Percentiles rank a stretch among this genome's conserved stretches.
phyloP scores from a whole-genome alignment of 129 eudicot species.

The Mikania micrantha region DNA sequence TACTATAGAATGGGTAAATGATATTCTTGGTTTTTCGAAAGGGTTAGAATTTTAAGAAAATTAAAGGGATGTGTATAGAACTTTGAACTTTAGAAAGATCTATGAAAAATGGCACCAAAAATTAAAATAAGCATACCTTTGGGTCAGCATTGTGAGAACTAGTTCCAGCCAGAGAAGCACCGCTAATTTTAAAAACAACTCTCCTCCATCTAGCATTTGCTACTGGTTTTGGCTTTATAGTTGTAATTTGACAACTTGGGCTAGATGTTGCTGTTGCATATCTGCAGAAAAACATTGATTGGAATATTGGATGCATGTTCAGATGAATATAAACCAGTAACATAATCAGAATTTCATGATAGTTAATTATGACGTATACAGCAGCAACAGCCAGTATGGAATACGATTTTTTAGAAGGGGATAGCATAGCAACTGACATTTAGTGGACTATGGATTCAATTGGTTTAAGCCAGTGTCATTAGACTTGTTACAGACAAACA shows the following conservation, averaged over 20 bases:
- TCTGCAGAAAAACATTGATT: slow-evolving; percentile 36
- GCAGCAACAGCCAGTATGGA: neutral
- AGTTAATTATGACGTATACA: neutral
- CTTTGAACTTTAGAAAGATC: neutral
- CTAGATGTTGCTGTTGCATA: slow-evolving; percentile 46
- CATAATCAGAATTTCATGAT: neutral
- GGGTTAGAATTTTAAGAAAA: neutral
- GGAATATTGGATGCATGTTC: neutral
- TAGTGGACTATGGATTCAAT: neutral
- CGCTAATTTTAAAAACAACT: slow-evolving; percentile 92
- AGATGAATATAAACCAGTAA: neutral
- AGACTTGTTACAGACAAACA: neutral
- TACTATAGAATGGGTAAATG: neutral
- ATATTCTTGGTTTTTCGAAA: neutral
- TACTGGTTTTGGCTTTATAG: slow-evolving; percentile 49
- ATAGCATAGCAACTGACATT: neutral
- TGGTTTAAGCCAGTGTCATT: neutral
- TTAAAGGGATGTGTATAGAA: neutral
- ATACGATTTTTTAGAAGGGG: neutral
- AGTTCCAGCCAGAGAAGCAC: slow-evolving; percentile 75
- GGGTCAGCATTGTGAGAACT: slow-evolving; percentile 77
- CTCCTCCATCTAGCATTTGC: slow-evolving; percentile 79
- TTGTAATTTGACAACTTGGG: slow-evolving; percentile 48
- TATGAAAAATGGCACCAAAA: neutral
- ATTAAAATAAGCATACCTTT: slow-evolving; percentile 42